phyloP scores from a whole-genome alignment of 2,329 filamentous ascomycete species.

The Neobulgaria alba region DNA sequence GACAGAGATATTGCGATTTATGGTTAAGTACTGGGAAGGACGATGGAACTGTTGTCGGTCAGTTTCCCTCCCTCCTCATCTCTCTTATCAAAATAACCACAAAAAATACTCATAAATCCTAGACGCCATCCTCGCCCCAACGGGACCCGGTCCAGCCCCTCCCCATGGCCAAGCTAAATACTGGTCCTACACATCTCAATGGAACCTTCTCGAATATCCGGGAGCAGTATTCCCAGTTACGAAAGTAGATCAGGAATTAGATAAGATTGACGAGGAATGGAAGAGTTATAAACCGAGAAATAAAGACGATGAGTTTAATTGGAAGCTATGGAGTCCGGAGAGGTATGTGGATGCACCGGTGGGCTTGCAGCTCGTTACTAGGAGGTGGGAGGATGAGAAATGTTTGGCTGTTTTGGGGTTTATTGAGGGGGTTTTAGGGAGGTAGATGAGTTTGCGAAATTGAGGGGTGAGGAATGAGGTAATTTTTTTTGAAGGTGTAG shows the following conservation, averaged over 20 bases:
- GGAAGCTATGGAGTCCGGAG: slow-evolving; percentile 22
- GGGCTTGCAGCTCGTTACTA: slow-evolving; percentile 30
- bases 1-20: slow-evolving; percentile 12
- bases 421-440: slow-evolving; percentile 1
- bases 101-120: no score
- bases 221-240: slow-evolving; percentile 48
- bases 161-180: slow-evolving; percentile 38
- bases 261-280: slow-evolving; percentile 16
- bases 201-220: slow-evolving; percentile 62
- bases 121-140: slow-evolving; percentile 55
- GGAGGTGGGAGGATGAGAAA: slow-evolving; percentile 30
- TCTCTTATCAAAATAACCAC: no score
- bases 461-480: neutral
- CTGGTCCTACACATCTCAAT: slow-evolving; percentile 57
- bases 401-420: slow-evolving; percentile 16
- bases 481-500: no score
- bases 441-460: neutral
- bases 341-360: slow-evolving; percentile 25
- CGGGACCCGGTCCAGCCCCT: slow-evolving; percentile 43
- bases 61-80: no score
- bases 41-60: slow-evolving; percentile 27
- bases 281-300: slow-evolving; percentile 16
- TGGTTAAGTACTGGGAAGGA: slow-evolving; percentile 15
- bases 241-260: slow-evolving; percentile 18
- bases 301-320: slow-evolving; percentile 18